Conservation (phyloP, 495 filamentous ascomycete species). For the Talaromyces nanjingensis region DNA sequence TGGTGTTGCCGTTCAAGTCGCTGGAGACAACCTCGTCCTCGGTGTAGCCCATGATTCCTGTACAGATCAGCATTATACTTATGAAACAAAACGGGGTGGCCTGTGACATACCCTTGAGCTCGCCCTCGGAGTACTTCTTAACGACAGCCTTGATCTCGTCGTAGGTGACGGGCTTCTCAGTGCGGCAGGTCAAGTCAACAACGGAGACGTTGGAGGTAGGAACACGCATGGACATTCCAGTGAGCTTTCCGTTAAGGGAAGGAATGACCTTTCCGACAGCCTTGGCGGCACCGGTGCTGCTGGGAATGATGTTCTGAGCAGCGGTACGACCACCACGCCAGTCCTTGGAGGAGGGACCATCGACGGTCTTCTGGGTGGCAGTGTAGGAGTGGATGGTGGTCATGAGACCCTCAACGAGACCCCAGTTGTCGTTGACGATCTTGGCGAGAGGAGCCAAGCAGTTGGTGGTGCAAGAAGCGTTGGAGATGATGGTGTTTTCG, state of each 20-base stretch:
- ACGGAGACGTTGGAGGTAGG: constrained; percentile 98
- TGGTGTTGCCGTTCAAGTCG: constrained; percentile 83
- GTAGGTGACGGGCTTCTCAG: constrained; percentile 85
- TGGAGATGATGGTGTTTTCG: constrained; percentile 89
- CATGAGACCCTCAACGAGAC: constrained; percentile 98
- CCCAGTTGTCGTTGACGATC: constrained; percentile 96
- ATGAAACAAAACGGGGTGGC: too few species aligned
- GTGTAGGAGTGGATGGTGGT: constrained; percentile 99
- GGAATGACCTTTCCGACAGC: constrained; percentile 99
- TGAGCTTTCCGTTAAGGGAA: constrained; percentile 95
- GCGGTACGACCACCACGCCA: constrained; percentile 98
- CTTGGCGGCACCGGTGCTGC: constrained; percentile 98
- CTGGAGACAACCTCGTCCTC: constrained; percentile 95
- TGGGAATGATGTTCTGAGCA: constrained; percentile 99
- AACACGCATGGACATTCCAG: constrained; percentile 98
- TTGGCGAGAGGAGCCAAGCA: constrained; percentile 98
- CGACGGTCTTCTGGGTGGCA: constrained; percentile 98
- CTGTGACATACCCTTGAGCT: constrained; percentile 54
- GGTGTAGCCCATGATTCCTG: constrained; percentile 86
- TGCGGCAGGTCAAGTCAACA: constrained; percentile 90
- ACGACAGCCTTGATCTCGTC: constrained; percentile 89
- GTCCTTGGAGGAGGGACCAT: constrained; percentile 96
- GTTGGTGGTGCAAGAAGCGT: constrained; percentile 99
- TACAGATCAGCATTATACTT: constrained; percentile 23
- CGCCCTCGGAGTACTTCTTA: constrained; percentile 80